Conservation (phyloP, 441 rosid species). For the Dalechampia spathulata region DNA sequence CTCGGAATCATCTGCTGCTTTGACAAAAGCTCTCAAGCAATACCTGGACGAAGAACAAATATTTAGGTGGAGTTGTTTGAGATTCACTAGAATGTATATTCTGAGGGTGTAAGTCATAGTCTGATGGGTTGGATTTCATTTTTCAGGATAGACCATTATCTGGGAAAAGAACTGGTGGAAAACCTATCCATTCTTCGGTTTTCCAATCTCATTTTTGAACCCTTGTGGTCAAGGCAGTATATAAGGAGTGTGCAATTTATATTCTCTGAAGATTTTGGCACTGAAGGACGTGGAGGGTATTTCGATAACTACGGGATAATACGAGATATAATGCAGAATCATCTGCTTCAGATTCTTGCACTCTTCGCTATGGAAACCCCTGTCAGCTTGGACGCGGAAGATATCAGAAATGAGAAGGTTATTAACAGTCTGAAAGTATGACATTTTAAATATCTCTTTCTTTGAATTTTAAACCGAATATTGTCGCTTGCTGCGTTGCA, state of each 20-base stretch:
- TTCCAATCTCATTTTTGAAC: slow-evolving; percentile 94
- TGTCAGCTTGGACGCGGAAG: slow-evolving; percentile 95
- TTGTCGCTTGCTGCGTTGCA: slow-evolving; percentile 18
- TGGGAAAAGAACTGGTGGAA: slow-evolving; percentile 96
- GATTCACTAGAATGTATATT: slow-evolving; percentile 5
- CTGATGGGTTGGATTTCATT: slow-evolving; percentile 20
- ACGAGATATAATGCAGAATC: slow-evolving; percentile 98
- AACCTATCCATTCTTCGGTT: slow-evolving; percentile 91
- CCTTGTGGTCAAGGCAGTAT: slow-evolving; percentile 92
- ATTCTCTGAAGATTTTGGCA: slow-evolving; percentile 97
- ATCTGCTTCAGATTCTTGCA: slow-evolving; percentile 92
- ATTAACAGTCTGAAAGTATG: background rate
- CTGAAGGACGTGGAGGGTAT: slow-evolving; percentile 99
- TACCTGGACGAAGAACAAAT: slow-evolving; percentile 84
- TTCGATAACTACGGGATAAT: slow-evolving; percentile 91
- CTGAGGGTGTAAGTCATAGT: slow-evolving; percentile 4
- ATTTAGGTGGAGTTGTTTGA: slow-evolving; percentile 53
- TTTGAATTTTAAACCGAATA: background rate
- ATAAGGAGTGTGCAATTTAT: slow-evolving; percentile 86
- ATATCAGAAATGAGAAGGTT: slow-evolving; percentile 93
- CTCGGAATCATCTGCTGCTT: slow-evolving; percentile 80
- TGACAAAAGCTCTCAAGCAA: slow-evolving; percentile 73
- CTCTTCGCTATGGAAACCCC: slow-evolving; percentile 98
- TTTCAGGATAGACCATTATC: slow-evolving; percentile 92
- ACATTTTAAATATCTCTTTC: background rate